These are phyloP conservation scores for Penicillium sp. DNA, from an alignment of 2,329 filamentous ascomycete species.

Conservation along the genomic window DNA sequence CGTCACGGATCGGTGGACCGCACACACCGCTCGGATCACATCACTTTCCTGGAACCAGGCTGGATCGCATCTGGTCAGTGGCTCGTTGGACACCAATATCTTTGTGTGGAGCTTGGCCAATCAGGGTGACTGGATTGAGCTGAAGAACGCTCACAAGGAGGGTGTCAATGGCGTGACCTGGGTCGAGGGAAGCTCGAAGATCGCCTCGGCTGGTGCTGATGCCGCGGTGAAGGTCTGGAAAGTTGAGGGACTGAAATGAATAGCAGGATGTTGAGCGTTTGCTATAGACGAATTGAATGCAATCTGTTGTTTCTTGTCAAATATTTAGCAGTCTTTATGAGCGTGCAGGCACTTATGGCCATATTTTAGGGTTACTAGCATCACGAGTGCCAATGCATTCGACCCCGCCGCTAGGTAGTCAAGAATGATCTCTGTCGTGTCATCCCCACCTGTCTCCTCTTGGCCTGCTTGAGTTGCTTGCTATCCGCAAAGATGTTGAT, in stretches of 20 bases:
- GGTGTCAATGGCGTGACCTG: slow-evolving; percentile 87
- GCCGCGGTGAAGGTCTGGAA: slow-evolving; percentile 89
- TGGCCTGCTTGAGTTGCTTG: not conserved
- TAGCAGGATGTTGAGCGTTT: not conserved
- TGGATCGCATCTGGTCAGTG: slow-evolving; percentile 77
- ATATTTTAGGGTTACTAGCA: not conserved
- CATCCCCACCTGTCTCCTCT: not conserved
- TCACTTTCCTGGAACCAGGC: slow-evolving; percentile 74
- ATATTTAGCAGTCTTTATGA: not conserved
- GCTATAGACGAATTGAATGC: not conserved
- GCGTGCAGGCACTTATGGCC: not conserved
- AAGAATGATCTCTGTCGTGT: too few species aligned
- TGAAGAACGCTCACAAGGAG: slow-evolving; percentile 89
- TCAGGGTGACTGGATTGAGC: slow-evolving; percentile 81
- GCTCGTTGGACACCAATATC: slow-evolving; percentile 85
- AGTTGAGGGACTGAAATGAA: slow-evolving; percentile 54
- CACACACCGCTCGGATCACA: slow-evolving; percentile 68
- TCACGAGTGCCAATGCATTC: not conserved
- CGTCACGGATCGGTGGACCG: slow-evolving; percentile 76
- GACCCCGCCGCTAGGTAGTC: too few species aligned
- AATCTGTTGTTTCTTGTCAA: not conserved
- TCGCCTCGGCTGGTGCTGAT: slow-evolving; percentile 82
- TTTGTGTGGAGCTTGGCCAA: slow-evolving; percentile 86
- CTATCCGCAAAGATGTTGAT: not conserved
- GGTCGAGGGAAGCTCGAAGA: slow-evolving; percentile 64